Evolutionary conservation across 2,329 filamentous ascomycete species (phyloP).

Genomic region (Ascochyta fabae): DNA sequence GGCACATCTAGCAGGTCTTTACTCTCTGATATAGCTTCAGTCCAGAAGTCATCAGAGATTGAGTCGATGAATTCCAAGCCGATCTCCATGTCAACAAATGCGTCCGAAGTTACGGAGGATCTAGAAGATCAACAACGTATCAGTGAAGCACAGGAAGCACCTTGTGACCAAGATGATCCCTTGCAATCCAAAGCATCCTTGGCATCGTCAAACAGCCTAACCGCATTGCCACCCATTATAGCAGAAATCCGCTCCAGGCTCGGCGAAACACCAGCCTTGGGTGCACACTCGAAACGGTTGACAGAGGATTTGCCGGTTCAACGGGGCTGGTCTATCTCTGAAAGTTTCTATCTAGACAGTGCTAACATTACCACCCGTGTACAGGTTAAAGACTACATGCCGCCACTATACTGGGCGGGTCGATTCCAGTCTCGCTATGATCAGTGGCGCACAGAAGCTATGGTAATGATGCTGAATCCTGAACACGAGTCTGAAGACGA

Average conservation of each 20-base stretch:
- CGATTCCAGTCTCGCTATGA: constrained; percentile 44
- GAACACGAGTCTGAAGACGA: constrained; percentile 6
- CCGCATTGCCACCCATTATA: background rate
- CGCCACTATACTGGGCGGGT: constrained; percentile 44
- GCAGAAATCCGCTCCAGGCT: background rate
- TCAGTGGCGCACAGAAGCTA: constrained; percentile 44
- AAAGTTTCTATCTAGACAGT: constrained; percentile 11
- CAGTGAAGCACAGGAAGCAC: background rate
- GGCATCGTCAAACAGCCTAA: background rate
- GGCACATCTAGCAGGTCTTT: background rate
- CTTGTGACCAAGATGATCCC: background rate
- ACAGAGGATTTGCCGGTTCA: background rate
- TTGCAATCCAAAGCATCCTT: background rate
- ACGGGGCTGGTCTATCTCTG: constrained; percentile 18
- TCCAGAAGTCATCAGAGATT: background rate
- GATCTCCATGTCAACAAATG: background rate
- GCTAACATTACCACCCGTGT: constrained; percentile 27
- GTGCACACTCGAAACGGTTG: background rate
- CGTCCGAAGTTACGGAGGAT: background rate
- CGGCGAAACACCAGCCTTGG: background rate
- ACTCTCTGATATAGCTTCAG: constrained; percentile 4
- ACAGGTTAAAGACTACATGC: constrained; percentile 46
- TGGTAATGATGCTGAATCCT: constrained; percentile 29
- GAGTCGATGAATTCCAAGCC: constrained; percentile 1
- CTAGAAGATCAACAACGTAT: background rate